Evolutionary conservation across 257 asterid genomes (phyloP).

Genomic region (Cynanchum wilfordii): DNA sequence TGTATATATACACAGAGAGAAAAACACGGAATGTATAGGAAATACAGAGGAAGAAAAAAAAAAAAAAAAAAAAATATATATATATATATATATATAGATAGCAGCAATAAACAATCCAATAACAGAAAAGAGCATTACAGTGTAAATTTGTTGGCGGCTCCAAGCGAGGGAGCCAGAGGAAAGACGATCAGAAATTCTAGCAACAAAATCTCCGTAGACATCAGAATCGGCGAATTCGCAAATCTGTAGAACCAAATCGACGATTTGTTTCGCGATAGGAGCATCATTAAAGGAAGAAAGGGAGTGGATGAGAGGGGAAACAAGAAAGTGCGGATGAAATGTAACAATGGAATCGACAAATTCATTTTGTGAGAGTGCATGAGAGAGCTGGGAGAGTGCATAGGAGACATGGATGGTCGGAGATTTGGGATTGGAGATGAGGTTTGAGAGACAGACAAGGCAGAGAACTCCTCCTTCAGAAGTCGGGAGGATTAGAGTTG

Average conservation of each 20-base stretch:
- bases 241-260: slow-evolving; percentile 54
- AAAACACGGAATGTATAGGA: too few relatives aligned
- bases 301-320: slow-evolving; percentile 63
- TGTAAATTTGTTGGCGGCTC: slow-evolving; percentile 71
- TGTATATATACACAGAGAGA: too few relatives aligned
- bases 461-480: slow-evolving; percentile 82
- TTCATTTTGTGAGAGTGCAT: slow-evolving; percentile 59
- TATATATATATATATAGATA: too few relatives aligned
- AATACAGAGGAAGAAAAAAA: too few relatives aligned
- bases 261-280: slow-evolving; percentile 61
- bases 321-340: slow-evolving; percentile 77
- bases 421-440: slow-evolving; percentile 65
- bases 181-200: slow-evolving; percentile 58
- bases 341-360: slow-evolving; percentile 53
- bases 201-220: slow-evolving; percentile 56
- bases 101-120: background rate
- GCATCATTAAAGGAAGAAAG: slow-evolving; percentile 63
- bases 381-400: slow-evolving; percentile 89
- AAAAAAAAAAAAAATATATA: too few relatives aligned
- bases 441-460: slow-evolving; percentile 76
- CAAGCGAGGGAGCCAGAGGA: slow-evolving; percentile 62
- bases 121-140: slow-evolving; percentile 35
- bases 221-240: slow-evolving; percentile 36
- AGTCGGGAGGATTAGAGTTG: slow-evolving; percentile 55
- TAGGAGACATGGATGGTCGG: slow-evolving; percentile 81